Conservation (phyloP, 352 stramenopile genomes). For the Phytophthora cactorum region DNA sequence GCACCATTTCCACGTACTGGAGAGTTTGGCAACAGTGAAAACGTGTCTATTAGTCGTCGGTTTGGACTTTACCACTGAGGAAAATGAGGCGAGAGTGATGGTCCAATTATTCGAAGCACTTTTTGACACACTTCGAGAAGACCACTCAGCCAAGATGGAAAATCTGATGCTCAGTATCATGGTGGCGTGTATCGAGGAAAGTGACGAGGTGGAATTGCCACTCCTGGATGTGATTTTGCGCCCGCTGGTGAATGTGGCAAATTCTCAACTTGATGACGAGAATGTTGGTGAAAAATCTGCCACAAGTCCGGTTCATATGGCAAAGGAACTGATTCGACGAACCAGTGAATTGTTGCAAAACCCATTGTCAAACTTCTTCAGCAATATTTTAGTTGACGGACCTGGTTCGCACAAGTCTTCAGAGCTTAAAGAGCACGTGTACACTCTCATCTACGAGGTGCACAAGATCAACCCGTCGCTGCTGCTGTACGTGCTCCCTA, state of each 20-base stretch:
- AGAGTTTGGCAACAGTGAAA: constrained; percentile 69
- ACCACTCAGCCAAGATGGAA: constrained; percentile 76
- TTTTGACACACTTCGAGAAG: constrained; percentile 66
- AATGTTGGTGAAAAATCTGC: constrained; percentile 1
- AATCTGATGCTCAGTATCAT: constrained; percentile 81
- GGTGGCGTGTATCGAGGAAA: constrained; percentile 76
- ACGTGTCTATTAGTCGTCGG: constrained; percentile 62
- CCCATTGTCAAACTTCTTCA: constrained; percentile 81
- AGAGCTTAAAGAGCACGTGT: constrained; percentile 80
- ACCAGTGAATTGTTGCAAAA: constrained; percentile 73
- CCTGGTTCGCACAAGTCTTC: constrained; percentile 37
- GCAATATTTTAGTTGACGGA: constrained; percentile 77
- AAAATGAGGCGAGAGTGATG: constrained; percentile 54
- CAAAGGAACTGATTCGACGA: constrained; percentile 75
- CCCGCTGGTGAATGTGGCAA: constrained; percentile 46
- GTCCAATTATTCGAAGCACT: constrained; percentile 76
- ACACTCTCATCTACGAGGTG: constrained; percentile 84
- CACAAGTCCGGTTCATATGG: constrained; percentile 58
- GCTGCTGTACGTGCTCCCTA: constrained; percentile 84
- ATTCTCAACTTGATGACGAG: neutral
- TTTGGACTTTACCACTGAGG: constrained; percentile 51
- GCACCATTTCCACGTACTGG: constrained; percentile 65
- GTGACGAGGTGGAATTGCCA: constrained; percentile 62
- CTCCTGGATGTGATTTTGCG: constrained; percentile 73
- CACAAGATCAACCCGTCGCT: constrained; percentile 83